Evolutionary conservation across 2,329 filamentous ascomycete genomes (phyloP), one percentile per base, ranked within the genome.

Genomic region (Grosmannia serpens): DNA sequence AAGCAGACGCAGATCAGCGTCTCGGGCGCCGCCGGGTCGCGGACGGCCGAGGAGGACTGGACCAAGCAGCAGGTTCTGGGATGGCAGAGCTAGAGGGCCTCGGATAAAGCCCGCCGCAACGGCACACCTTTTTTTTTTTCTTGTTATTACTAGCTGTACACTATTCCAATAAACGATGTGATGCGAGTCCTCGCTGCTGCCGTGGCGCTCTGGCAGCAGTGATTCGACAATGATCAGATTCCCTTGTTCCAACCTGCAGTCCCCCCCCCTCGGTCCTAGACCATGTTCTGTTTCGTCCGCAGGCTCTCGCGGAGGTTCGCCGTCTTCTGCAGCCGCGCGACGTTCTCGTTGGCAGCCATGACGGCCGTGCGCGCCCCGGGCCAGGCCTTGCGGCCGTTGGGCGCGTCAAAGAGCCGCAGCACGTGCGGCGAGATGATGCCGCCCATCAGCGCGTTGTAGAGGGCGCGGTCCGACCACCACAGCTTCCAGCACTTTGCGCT

Each of bases 371-470:
- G 66, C 4, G 75, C 74, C 1, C 70, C 72, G 13, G 66, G 62
- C 74, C 75, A 77, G 29, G 64, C 66, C 64, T 66, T 71, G 55
- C 75, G 64, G 62, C 70, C 70, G 1, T 71, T 71, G n/a, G 11
- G 8, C 29, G 67, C 74, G 57, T 73, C 68, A 64, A 78, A 77
- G 2, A 73, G 62, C 1, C 74, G 68, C 64, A 70, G 74, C 4
- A 71, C 65, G 50, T 73, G 72, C 15, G 74, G 71, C n/a, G 70
- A 72, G 62, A 71, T 69, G 1, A 76, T 62, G 0, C 73, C 73
- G 22, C 69, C 66, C 61, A 73, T 71, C 56, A 74, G 58, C 44
- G 75, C 54, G 13, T 65, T 67, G 55, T 71, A 76, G 44, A 77
- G 63, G 24, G 63, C 65, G 10, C 67, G 65, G 33, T 77, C 71